These are phyloP conservation scores for Camillea tinctor DNA, from an alignment of 2,329 filamentous ascomycete species.

Conservation along the genomic window DNA sequence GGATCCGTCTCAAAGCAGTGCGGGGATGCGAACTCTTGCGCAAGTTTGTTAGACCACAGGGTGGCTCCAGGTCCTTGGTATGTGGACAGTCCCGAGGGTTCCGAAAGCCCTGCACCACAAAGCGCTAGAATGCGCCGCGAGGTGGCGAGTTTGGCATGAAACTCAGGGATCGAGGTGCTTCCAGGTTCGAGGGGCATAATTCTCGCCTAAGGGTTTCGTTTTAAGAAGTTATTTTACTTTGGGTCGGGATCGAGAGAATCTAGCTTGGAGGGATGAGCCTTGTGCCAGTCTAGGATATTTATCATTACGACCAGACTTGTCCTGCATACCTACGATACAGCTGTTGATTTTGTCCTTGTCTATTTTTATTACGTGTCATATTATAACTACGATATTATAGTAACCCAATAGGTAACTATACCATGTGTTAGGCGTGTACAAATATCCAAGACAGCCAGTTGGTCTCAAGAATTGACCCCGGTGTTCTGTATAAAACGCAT, in stretches of 20 bases:
- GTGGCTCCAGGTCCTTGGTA: slow-evolving; percentile 69
- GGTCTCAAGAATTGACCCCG: neutral
- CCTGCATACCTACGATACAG: too few relatives aligned
- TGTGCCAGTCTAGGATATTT: too few relatives aligned
- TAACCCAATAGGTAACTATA: too few relatives aligned
- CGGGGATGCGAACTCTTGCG: slow-evolving; percentile 69
- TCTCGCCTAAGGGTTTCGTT: too few relatives aligned
- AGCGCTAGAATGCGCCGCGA: slow-evolving; percentile 53
- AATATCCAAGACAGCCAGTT: too few relatives aligned
- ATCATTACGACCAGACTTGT: too few relatives aligned
- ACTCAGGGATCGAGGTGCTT: slow-evolving; percentile 18
- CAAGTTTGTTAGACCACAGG: slow-evolving; percentile 77
- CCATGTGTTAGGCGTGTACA: too few relatives aligned
- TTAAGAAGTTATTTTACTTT: too few relatives aligned
- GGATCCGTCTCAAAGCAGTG: slow-evolving; percentile 70
- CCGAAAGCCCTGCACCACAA: slow-evolving; percentile 58
- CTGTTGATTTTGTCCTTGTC: too few relatives aligned
- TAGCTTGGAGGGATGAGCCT: neutral
- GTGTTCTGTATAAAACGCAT: neutral
- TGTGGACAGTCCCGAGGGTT: slow-evolving; percentile 62
- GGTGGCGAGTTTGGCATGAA: slow-evolving; percentile 36
- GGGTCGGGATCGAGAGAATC: too few relatives aligned
- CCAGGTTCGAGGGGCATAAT: slow-evolving; percentile 8
- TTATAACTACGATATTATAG: too few relatives aligned
- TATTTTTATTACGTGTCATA: too few relatives aligned